Evolutionary conservation across 2,329 filamentous ascomycete species (phyloP).

Genomic region (Hymenoscyphus infarciens): DNA sequence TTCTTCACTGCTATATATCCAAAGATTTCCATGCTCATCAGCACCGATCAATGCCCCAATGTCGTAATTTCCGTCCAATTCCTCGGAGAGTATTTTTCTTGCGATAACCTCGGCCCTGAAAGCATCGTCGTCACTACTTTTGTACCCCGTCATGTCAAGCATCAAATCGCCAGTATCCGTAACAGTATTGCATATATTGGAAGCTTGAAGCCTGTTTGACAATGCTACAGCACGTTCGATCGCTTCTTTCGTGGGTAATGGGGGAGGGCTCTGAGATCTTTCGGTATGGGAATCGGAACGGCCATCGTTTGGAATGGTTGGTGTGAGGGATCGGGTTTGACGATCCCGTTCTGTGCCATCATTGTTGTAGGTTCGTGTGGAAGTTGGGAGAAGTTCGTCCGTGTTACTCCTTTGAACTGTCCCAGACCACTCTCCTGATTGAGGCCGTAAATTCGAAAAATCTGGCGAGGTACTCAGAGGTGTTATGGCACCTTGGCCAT

Average conservation of each 20-base stretch:
- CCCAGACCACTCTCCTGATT: constrained; percentile 50
- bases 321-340: constrained; percentile 40
- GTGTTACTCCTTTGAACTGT: constrained; percentile 45
- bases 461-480: constrained; percentile 53
- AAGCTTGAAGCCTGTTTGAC: constrained; percentile 81
- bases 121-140: constrained; percentile 88
- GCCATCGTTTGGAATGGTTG: constrained; percentile 33
- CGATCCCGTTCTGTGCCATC: constrained; percentile 36
- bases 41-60: constrained; percentile 93
- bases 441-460: constrained; percentile 43
- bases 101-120: constrained; percentile 90
- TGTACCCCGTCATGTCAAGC: constrained; percentile 97
- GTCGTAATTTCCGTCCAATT: constrained; percentile 91
- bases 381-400: constrained; percentile 51
- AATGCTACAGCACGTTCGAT: constrained; percentile 78
- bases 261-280: constrained; percentile 73
- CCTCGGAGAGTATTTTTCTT: constrained; percentile 85
- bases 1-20: constrained; percentile 98
- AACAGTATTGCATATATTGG: constrained; percentile 90
- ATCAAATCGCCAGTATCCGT: constrained; percentile 91
- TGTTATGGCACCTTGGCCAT: constrained; percentile 39
- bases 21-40: constrained; percentile 94
- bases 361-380: constrained; percentile 39
- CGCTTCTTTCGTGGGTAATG: constrained; percentile 68
- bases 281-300: constrained; percentile 40